Evolutionary conservation across 495 filamentous ascomycete genomes (phyloP).

Genomic region (Hypoxylon crocopeplum): DNA sequence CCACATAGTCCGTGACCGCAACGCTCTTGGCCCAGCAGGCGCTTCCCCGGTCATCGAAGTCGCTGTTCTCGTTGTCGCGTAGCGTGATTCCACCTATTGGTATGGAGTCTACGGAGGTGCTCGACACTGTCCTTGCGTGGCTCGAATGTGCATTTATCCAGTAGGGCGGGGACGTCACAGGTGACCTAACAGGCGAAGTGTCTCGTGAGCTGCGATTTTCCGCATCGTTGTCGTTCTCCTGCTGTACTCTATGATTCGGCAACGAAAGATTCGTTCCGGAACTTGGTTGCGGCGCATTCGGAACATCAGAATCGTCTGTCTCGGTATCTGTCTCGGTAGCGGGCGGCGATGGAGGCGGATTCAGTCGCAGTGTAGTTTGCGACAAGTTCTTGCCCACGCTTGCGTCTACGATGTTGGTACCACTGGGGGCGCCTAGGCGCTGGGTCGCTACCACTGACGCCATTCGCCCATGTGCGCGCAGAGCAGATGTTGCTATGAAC

Average conservation of each 20-base stretch:
- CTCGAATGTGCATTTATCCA: constrained; percentile 17
- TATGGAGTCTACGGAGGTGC: constrained; percentile 54
- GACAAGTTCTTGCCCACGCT: constrained; percentile 29
- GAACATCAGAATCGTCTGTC: constrained; percentile 26
- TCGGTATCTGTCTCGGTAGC: constrained; percentile 30
- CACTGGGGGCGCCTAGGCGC: background rate
- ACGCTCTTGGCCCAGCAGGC: constrained; percentile 65
- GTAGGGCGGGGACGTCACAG: constrained; percentile 32
- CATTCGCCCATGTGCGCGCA: constrained; percentile 12
- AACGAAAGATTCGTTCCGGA: background rate
- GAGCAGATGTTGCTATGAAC: background rate
- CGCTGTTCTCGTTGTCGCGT: constrained; percentile 58
- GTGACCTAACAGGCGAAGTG: constrained; percentile 3
- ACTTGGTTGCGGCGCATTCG: constrained; percentile 3
- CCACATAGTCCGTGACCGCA: constrained; percentile 56
- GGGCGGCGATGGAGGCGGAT: constrained; percentile 30
- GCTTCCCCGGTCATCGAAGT: constrained; percentile 53
- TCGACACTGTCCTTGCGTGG: constrained; percentile 45
- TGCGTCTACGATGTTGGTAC: background rate
- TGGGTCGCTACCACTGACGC: constrained; percentile 24
- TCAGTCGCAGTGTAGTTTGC: constrained; percentile 22
- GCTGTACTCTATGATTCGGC: background rate
- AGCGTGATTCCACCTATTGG: constrained; percentile 57
- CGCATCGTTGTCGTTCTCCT: background rate
- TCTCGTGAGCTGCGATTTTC: background rate